A percentile compares a stretch with the other conserved stretches of the same genome.
These are phyloP conservation scores for Saccharomyces hybrid DNA, from an alignment of 1,139 yeast genomes.

Conservation along the genomic window DNA sequence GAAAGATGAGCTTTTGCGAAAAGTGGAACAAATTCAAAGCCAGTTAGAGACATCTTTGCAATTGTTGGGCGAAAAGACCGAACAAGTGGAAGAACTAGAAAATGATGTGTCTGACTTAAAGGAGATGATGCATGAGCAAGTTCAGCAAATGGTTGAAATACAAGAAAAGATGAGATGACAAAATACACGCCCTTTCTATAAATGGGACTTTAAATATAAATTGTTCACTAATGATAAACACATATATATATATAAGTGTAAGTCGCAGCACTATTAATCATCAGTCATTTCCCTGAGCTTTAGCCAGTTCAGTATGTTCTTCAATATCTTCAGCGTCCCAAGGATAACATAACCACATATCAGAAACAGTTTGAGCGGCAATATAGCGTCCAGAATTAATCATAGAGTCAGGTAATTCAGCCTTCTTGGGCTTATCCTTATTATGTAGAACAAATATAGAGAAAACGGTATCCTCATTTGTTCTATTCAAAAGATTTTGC, in stretches of 20 bases:
- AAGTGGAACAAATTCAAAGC: slow-evolving; percentile 36
- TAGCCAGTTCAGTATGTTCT: slow-evolving; percentile 66
- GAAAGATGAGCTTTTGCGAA: slow-evolving; percentile 34
- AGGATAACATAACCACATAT: slow-evolving; percentile 57
- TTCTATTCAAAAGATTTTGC: slow-evolving; percentile 32
- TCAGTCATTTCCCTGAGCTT: slow-evolving; percentile 54
- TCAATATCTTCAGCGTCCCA: slow-evolving; percentile 78
- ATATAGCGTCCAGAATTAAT: slow-evolving; percentile 44
- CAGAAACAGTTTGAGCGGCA: slow-evolving; percentile 48
- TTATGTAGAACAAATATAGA: slow-evolving; percentile 55
- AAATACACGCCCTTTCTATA: neutral
- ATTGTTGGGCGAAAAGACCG: slow-evolving; percentile 82
- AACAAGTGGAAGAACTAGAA: slow-evolving; percentile 71
- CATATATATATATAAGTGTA: neutral
- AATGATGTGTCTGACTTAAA: slow-evolving; percentile 89
- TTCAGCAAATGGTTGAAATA: slow-evolving; percentile 73
- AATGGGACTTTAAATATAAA: neutral
- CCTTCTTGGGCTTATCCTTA: slow-evolving; percentile 50
- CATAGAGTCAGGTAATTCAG: slow-evolving; percentile 42
- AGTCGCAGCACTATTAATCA: neutral
- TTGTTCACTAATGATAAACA: neutral
- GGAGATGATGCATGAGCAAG: slow-evolving; percentile 72
- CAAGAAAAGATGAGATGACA: slow-evolving; percentile 34
- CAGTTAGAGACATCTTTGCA: slow-evolving; percentile 59
- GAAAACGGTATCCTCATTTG: slow-evolving; percentile 40